Base-by-base conservation (phyloP, 139 green algal species). In the Chlorella sp. region DNA sequence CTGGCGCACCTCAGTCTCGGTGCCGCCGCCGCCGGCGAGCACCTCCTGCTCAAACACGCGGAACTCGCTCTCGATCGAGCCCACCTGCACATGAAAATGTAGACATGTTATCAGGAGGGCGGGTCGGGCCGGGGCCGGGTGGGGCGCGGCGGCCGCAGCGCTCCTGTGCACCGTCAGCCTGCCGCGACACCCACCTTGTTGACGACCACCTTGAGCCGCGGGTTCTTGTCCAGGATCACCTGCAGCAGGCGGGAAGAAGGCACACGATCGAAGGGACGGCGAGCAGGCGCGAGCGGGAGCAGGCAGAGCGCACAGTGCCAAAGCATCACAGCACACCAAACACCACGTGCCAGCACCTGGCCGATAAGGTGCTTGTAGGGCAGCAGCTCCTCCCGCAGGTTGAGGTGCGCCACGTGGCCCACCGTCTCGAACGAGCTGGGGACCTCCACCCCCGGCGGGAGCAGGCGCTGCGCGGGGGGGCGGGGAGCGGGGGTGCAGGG, bases 181-280 rank as follows among this genome's bases (percentile, higher is more conserved):
- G n/a, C n/a, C n/a, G n/a, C n/a, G n/a, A n/a, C n/a, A n/a, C 72
- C 21, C 61, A 91, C 85, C 89, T 99, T 99, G 85, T 98, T 99
- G 23, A 99, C 88, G 4, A 99, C 88, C 1, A 93, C 98, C 38
- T 79, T 83, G 46, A 99, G 84, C 31, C 83, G 56, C 2, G 90
- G 87, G 79, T 99, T 98, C 74, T 99, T 99, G 80, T 99, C 95
- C 45, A 98, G 36, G n/a, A 96, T 74, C 5, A 97, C 92, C 75
- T 90, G 61, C 23, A 43, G n/a, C 4, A n/a, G 58, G 29, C 11
- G 23, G 33, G 43, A 4, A 73, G 48, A 64, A 71, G 27, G 0
- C 8, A 27, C 60, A 58, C 42, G 48, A 58, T 45, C 9, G 27
- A 42, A 43, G 15, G 15, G 46, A 33, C 43, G 46, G 14, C 43